Percentiles rank a stretch among this genome's conserved stretches.
Conservation (phyloP, 352 stramenopile genomes). For the Elongisporangium anandrum region DNA sequence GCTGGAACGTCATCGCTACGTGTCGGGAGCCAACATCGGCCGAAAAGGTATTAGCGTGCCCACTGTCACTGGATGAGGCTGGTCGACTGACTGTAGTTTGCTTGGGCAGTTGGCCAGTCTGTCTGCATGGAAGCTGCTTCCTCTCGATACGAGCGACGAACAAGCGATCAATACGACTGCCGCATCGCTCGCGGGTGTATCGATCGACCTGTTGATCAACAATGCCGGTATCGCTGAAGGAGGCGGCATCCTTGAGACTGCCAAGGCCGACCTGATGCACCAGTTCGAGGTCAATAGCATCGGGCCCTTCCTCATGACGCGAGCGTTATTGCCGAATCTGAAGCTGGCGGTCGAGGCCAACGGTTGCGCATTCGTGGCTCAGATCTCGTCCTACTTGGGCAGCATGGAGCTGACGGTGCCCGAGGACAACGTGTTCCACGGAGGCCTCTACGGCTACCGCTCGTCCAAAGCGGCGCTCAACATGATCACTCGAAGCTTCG, state of each 20-base stretch:
- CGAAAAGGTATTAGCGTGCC: conserved; percentile 9
- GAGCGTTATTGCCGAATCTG: conserved; percentile 54
- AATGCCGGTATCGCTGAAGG: conserved; percentile 45
- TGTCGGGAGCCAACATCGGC: conserved; percentile 6
- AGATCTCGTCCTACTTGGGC: conserved; percentile 57
- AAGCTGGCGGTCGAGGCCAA: conserved; percentile 24
- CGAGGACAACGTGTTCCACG: conserved; percentile 35
- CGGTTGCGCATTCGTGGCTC: conserved; percentile 41
- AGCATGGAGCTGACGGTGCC: conserved; percentile 22
- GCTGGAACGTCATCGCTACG: conserved; percentile 27
- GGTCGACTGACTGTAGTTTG: not conserved
- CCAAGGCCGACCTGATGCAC: conserved; percentile 48
- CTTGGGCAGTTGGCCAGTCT: conserved; percentile 22
- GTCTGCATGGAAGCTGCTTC: conserved; percentile 38
- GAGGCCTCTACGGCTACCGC: conserved; percentile 70
- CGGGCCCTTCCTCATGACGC: conserved; percentile 57
- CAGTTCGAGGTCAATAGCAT: conserved; percentile 78
- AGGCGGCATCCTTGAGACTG: conserved; percentile 25
- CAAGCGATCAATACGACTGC: conserved; percentile 38
- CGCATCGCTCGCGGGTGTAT: conserved; percentile 26
- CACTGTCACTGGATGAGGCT: not conserved
- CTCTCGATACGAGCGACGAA: conserved; percentile 50
- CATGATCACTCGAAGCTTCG: conserved; percentile 59
- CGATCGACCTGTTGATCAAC: conserved; percentile 73
- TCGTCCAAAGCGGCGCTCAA: conserved; percentile 81